Evolutionary conservation across 2,329 filamentous ascomycete genomes (phyloP).

Genomic region (Penicillium paneum): DNA sequence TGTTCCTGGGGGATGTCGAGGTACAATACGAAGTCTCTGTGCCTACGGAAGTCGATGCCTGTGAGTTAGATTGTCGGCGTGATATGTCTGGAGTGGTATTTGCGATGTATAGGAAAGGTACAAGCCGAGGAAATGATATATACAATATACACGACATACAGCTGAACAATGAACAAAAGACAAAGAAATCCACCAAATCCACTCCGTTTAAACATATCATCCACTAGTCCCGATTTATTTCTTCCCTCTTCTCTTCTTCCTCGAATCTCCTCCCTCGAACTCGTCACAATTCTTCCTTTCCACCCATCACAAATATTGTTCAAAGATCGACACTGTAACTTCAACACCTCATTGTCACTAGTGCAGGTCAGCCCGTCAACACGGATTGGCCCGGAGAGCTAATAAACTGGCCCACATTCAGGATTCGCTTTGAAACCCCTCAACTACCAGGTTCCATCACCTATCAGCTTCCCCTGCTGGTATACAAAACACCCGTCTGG

Average conservation of each 20-base stretch:
- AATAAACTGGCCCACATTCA: constrained; percentile 19
- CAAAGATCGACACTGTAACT: constrained; percentile 1
- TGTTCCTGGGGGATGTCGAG: background rate
- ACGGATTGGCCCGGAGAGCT: constrained; percentile 13
- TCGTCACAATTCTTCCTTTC: background rate
- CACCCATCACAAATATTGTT: background rate
- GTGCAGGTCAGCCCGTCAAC: background rate
- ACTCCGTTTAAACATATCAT: background rate
- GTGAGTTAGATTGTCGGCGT: background rate
- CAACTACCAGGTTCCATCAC: constrained; percentile 2
- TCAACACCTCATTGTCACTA: background rate
- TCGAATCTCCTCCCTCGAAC: background rate
- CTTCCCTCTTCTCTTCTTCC: background rate
- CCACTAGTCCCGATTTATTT: background rate
- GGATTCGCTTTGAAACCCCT: constrained; percentile 6
- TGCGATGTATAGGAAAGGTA: background rate
- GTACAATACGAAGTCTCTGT: too few species aligned
- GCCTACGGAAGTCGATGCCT: too few species aligned
- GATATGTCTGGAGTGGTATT: background rate
- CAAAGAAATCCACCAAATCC: constrained; percentile 1
- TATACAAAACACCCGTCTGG: constrained; percentile 29
- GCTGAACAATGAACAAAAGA: background rate
- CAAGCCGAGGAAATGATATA: background rate
- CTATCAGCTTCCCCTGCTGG: constrained; percentile 15
- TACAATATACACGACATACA: background rate